phyloP scores from a whole-genome alignment of 768 basidiomycete species.

The Phlebiopsis gigantea region DNA sequence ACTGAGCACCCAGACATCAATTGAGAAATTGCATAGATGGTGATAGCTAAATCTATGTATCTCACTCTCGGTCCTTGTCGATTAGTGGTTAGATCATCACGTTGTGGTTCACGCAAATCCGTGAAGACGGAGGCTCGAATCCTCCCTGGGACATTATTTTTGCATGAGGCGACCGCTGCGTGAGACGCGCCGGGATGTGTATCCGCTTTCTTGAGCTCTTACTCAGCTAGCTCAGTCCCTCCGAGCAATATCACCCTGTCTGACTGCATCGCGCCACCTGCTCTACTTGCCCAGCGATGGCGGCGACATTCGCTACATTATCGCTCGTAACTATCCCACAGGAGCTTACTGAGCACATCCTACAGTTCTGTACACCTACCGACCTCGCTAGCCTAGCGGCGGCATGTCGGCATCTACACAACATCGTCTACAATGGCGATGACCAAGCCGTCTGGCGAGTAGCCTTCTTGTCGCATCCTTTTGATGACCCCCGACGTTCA shows the following conservation, averaged over 20 bases:
- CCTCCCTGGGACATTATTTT: slow-evolving; percentile 15
- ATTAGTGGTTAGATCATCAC: slow-evolving; percentile 19
- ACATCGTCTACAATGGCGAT: slow-evolving; percentile 41
- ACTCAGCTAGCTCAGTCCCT: background rate
- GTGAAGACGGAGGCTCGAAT: slow-evolving; percentile 18
- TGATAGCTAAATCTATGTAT: background rate
- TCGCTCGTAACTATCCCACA: slow-evolving; percentile 35
- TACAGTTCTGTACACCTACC: slow-evolving; percentile 47
- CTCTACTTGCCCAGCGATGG: background rate
- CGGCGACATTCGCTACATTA: background rate
- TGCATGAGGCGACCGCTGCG: background rate
- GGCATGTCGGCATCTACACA: slow-evolving; percentile 44
- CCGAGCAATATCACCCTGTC: background rate
- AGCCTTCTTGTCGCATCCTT: slow-evolving; percentile 51
- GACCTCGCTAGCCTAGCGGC: slow-evolving; percentile 57
- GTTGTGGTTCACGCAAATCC: slow-evolving; percentile 15
- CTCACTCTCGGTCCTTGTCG: slow-evolving; percentile 14
- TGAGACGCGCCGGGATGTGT: background rate
- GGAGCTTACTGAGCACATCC: slow-evolving; percentile 56
- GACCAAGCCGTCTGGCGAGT: slow-evolving; percentile 68
- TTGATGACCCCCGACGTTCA: slow-evolving; percentile 55
- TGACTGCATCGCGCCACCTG: background rate
- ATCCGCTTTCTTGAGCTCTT: slow-evolving; percentile 1
- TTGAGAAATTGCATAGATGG: too few species aligned
- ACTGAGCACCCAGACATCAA: too few species aligned